Evolutionary conservation across 768 basidiomycete species (phyloP), one percentile per base, ranked within the genome.

Genomic region (Panellus pusillus): DNA sequence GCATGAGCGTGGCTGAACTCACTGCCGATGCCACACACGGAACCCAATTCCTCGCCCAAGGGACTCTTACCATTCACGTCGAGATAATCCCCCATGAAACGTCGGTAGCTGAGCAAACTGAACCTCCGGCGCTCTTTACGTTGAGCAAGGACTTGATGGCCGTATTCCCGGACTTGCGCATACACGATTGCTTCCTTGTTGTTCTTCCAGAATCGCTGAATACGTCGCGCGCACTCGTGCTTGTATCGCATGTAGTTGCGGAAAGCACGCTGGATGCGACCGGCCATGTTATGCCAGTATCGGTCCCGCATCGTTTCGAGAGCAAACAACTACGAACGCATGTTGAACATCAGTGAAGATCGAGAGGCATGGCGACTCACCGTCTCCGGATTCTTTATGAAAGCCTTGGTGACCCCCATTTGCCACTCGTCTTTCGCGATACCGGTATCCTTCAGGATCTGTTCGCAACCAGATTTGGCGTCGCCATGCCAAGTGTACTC

Each of bases 241-340:
- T 91, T 93, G 73, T 97, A 92, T 9, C 96, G 84, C 80, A 95
- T 82, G 69, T 97, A 97, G 68, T 97, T 96, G 54, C 96, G 81
- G 81, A 87, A 99, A 5, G 93, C 93, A 31, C 97, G 86, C 70
- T 99, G 97, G 47, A 99, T 99, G 41, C 97, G 88, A 20, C 74
- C 83, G 0, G 97, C 97, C 97, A 99, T 99, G 70, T 98, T 98
- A 70, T 99, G 97, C 97, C 97, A 99, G 70, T 98, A 99, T 48
- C 91, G 85, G 68, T 99, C 97, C 47, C 97, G 87, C 93, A 98
- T 98, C 7, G 93, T 95, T 75, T 99, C 97, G 52, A 99, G 75
- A 12, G 96, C 97, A 68, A 99, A 99, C 18, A 99, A 82, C 93
- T 98, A 49, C 52, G 43, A 49, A 51, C n/a, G 44, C 20, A 44